Base-by-base conservation (phyloP, 2,329 filamentous ascomycete species). In the Aspergillus unguis region DNA sequence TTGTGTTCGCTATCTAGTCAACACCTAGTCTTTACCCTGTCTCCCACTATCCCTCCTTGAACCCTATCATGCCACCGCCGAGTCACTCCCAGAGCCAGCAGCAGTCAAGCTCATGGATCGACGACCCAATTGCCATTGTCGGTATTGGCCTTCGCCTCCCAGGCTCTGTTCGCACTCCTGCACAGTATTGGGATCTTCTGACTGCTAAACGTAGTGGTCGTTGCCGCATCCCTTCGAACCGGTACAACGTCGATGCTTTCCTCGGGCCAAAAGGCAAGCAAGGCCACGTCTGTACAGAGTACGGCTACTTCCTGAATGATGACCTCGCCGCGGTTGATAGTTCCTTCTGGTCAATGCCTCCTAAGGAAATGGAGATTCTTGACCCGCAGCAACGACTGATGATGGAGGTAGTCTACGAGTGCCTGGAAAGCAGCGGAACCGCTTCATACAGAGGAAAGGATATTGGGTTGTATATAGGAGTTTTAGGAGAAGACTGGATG, bases 301-400 rank as follows among this genome's bases (percentile, higher is more conserved):
- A 56, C 23, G 62, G 62, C 0, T 62, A 68, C 38, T 69, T 70
- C 35, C 53, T 71, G 0, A 48, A 69, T 4, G 62, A 42, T 7
- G 58, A 71, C 41, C 53, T 65, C 1, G 46, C 26, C 2, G n/a
- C 10, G 6, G 55, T 66, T 5, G 69, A 71, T 37, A 46, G 53
- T 5, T 43, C 53, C 0, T 65, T 69, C 41, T 71, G 65, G 37
- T 55, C 60, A 4, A 61, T 66, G 37, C 45, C 54, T 17, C 41
- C 50, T 2, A 46, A 37, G 2, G 69, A 71, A 38, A 54, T 61
- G 3, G 60, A 54, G 31, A 40, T 47, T 9, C 41, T 65, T 11
- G 70, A 72, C 42, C 70, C 70, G 1, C 67, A 71, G 43, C 69
- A 71, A 46, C 57, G 65, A 2, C 54, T 61, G 6, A 44, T 71